A percentile compares a stretch with the other conserved stretches of the same genome.
Evolutionary conservation across 495 filamentous ascomycete species (phyloP).

Genomic region (Pyrenula massariospora): DNA sequence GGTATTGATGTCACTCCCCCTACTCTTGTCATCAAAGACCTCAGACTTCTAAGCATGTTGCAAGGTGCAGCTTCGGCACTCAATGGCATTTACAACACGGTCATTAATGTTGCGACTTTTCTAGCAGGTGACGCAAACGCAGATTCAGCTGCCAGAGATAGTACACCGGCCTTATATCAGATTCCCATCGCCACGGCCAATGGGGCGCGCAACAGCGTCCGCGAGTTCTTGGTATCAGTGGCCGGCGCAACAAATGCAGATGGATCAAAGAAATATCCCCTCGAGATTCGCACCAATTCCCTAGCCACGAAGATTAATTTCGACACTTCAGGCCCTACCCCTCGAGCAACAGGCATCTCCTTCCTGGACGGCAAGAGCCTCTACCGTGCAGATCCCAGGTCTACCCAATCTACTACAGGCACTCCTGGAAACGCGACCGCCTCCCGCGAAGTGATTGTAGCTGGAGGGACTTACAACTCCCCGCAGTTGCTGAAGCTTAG

Average conservation of each 20-base stretch:
- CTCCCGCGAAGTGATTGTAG: constrained; percentile 49
- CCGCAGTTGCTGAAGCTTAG: constrained; percentile 53
- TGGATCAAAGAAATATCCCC: constrained; percentile 41
- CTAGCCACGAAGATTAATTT: constrained; percentile 51
- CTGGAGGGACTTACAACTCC: constrained; percentile 49
- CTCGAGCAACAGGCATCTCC: constrained; percentile 48
- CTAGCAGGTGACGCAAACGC: constrained; percentile 42
- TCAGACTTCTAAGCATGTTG: constrained; percentile 37
- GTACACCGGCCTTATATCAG: constrained; percentile 34
- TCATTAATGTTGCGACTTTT: constrained; percentile 28
- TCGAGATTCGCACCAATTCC: constrained; percentile 48
- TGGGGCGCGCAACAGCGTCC: constrained; percentile 33
- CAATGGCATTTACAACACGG: constrained; percentile 24
- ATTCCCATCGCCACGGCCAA: constrained; percentile 33
- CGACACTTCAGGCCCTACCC: constrained; percentile 24
- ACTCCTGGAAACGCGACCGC: constrained; percentile 32
- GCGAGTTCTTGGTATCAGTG: constrained; percentile 41
- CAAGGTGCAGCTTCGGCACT: constrained; percentile 39
- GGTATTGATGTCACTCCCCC: constrained; percentile 33
- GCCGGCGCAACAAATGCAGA: constrained; percentile 35
- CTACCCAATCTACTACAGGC: constrained; percentile 17
- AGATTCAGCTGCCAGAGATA: constrained; percentile 23
- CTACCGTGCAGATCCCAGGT: constrained; percentile 44
- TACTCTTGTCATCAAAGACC: constrained; percentile 34
- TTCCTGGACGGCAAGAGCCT: constrained; percentile 48